Base-by-base conservation (phyloP, 331 rosid genomes). In the Stylosanthes scabra region DNA sequence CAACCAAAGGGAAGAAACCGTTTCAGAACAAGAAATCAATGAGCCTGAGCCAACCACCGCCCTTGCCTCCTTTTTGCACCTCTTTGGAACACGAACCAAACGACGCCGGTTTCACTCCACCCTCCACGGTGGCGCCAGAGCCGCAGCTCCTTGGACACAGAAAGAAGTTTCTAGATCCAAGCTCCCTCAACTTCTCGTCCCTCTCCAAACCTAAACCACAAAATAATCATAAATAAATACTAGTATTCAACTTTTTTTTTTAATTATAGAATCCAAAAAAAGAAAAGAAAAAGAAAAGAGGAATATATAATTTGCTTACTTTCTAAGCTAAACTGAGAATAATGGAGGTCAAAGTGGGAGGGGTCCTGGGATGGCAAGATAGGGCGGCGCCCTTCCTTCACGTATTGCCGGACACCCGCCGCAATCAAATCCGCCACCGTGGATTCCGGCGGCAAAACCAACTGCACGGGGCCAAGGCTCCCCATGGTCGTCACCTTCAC, bases 271-370 rank as follows among this genome's bases (percentile, higher is more conserved):
- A 3, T 27, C 31, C 20, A n/a, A 51, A 27, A 57, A 2, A 25
- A 57, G n/a, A n/a, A n/a, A 59, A 3, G 13, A 29, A 28, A 5
- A 29, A 1, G 2, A 8, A n/a, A 5, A 0, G 15, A 61, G 13
- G 13, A 47, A 31, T 31, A 31, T 31, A 47, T 47, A 47, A 47
- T 9, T 12, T 5, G 8, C 77, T 74, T 66, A 73, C 83, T 83
- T 82, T 91, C 97, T 80, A 91, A 70, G 77, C 88, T 86, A 74
- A 91, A 91, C 81, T 89, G 97, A 2, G 96, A 91, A 70, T 91
- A 91, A 68, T 91, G 96, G 40, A 91, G 97, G 69, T 87, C 88
- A 68, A 87, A 91, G 3, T 45, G 11, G 5, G 87, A 74, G 1
- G 89, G 82, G 1, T 85, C 87, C 4, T 41, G 31, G 39, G 87